Evolutionary conservation across 768 basidiomycete species (phyloP).

Genomic region (Suillus subluteus): DNA sequence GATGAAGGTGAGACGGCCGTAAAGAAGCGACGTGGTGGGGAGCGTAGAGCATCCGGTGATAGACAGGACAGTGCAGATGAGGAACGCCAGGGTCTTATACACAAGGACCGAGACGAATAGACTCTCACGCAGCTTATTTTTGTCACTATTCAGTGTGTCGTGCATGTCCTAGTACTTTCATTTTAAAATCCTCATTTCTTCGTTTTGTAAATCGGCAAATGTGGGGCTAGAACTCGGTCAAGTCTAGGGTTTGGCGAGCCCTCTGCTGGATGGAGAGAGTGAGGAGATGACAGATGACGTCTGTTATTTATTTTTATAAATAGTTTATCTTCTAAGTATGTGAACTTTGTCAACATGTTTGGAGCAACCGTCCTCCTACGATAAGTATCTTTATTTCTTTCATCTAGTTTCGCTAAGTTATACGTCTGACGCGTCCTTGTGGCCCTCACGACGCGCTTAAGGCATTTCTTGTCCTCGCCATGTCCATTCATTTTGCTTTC

Average conservation of each 20-base stretch:
- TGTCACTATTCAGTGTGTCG: not conserved
- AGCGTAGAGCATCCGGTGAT: slow-evolving; percentile 49
- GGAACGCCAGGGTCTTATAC: slow-evolving; percentile 72
- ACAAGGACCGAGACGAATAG: slow-evolving; percentile 41
- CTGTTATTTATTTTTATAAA: not conserved
- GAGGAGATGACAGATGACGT: not conserved
- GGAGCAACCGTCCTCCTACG: not conserved
- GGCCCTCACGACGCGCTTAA: slow-evolving; percentile 20
- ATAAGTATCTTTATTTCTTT: slow-evolving; percentile 6
- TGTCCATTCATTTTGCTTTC: slow-evolving; percentile 78
- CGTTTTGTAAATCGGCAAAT: not conserved
- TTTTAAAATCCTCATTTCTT: slow-evolving; percentile 1
- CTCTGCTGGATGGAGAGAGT: not conserved
- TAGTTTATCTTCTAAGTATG: not conserved
- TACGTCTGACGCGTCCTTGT: slow-evolving; percentile 16
- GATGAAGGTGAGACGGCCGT: slow-evolving; percentile 56
- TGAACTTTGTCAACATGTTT: not conserved
- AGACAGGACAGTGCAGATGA: slow-evolving; percentile 49
- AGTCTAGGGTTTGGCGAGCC: not conserved
- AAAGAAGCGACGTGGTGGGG: slow-evolving; percentile 51
- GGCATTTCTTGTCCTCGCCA: slow-evolving; percentile 33
- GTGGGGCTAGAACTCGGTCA: not conserved
- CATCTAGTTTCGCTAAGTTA: slow-evolving; percentile 22
- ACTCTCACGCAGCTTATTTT: slow-evolving; percentile 9
- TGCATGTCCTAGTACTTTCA: not conserved